Evolutionary conservation across 805 yeast genomes (phyloP).

Genomic region (Yarrowia deformans): DNA sequence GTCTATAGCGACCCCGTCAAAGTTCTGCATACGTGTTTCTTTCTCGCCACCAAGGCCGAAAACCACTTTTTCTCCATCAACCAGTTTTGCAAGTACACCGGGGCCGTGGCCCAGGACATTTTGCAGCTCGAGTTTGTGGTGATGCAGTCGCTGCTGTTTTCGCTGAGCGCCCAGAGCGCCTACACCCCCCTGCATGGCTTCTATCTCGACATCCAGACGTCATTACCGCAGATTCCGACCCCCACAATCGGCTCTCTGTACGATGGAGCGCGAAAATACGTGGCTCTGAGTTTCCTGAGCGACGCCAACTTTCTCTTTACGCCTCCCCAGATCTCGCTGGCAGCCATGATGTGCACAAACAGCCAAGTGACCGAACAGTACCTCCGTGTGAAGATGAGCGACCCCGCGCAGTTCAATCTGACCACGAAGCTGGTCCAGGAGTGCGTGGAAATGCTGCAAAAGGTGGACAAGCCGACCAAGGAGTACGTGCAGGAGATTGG

Average conservation of each 20-base stretch:
- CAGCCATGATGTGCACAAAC: constrained; percentile 76
- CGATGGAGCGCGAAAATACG: constrained; percentile 70
- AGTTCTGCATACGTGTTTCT: constrained; percentile 79
- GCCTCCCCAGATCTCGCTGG: constrained; percentile 95
- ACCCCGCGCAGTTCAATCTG: constrained; percentile 15
- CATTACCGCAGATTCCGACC: constrained; percentile 52
- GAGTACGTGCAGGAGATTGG: constrained; percentile 51
- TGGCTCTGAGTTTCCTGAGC: constrained; percentile 72
- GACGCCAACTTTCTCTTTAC: constrained; percentile 81
- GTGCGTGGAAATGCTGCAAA: constrained; percentile 45
- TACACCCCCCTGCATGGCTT: constrained; percentile 92
- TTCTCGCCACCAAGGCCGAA: constrained; percentile 91
- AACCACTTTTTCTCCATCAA: constrained; percentile 87
- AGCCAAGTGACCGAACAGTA: constrained; percentile 70
- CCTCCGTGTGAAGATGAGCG: constrained; percentile 66
- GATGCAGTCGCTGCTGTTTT: constrained; percentile 75
- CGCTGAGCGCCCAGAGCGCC: constrained; percentile 87
- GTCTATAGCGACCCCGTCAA: constrained; percentile 81
- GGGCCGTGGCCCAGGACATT: constrained; percentile 66
- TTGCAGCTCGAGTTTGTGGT: constrained; percentile 81
- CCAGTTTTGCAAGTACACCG: constrained; percentile 65
- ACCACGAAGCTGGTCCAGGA: constrained; percentile 46
- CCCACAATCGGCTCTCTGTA: constrained; percentile 70
- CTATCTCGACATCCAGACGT: constrained; percentile 83
- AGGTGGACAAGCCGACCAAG: constrained; percentile 43